A percentile compares a stretch with the other conserved stretches of the same genome.
Conservation (phyloP, 208 protist species). For the Trypanosoma lewisi region DNA sequence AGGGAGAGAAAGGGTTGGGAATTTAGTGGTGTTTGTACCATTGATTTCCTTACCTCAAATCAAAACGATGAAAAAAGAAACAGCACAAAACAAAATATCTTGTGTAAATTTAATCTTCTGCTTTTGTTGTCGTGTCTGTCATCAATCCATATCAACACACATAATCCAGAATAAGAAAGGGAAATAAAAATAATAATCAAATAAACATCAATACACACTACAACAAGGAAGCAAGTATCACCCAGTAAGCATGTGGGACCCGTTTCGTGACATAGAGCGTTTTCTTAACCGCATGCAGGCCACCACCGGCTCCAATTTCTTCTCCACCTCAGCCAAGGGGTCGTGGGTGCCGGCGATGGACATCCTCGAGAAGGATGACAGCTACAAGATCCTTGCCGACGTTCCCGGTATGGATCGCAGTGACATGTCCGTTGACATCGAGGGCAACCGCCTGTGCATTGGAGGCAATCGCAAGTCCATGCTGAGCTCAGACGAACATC, state of each 20-base stretch:
- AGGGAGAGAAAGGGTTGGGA: no score
- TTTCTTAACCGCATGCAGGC: conserved; percentile 17
- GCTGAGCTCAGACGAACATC: conserved; percentile 32
- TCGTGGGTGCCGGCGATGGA: conserved; percentile 79
- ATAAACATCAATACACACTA: conserved; percentile 5
- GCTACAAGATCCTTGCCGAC: conserved; percentile 64
- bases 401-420: conserved; percentile 73
- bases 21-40: no score
- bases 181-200: conserved; percentile 8
- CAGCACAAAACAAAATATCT: no score
- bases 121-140: no score
- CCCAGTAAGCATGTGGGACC: conserved; percentile 32
- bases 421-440: conserved; percentile 65
- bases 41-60: no score
- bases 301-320: conserved; percentile 22
- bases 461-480: conserved; percentile 52
- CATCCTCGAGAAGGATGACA: conserved; percentile 48
- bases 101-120: no score
- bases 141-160: no score
- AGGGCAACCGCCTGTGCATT: conserved; percentile 61
- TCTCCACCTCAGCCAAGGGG: conserved; percentile 47
- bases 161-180: conserved; percentile 13
- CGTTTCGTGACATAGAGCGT: conserved; percentile 37
- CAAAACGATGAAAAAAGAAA: no score
- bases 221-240: neutral